These are phyloP conservation scores for Aspergillus awamori DNA, from an alignment of 2,329 filamentous ascomycete genomes.

Conservation along the genomic window DNA sequence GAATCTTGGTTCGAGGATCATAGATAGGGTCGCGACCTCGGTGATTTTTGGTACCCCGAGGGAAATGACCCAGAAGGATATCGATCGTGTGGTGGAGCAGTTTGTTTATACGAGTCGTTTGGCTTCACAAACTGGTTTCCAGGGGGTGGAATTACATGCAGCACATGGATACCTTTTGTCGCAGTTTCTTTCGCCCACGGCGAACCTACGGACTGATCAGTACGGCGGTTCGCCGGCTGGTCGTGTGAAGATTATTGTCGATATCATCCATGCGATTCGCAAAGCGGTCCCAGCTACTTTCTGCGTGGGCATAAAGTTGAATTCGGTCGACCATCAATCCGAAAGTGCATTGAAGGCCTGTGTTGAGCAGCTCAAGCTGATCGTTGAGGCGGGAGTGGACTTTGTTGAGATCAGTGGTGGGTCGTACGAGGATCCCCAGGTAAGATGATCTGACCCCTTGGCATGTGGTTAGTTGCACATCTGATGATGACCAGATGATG, in stretches of 20 bases:
- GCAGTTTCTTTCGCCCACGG: constrained; percentile 26
- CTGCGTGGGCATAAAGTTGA: constrained; percentile 49
- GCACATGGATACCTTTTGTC: constrained; percentile 51
- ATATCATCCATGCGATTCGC: constrained; percentile 43
- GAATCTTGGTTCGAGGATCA: constrained; percentile 1
- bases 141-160: constrained; percentile 47
- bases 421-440: constrained; percentile 53
- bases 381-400: constrained; percentile 52
- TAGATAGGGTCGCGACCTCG: not conserved
- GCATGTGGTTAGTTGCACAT: not conserved
- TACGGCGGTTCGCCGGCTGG: constrained; percentile 47
- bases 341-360: constrained; percentile 42
- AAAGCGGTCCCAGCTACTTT: constrained; percentile 40
- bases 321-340: constrained; percentile 43
- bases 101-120: constrained; percentile 56
- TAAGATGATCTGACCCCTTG: constrained; percentile 18
- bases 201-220: constrained; percentile 44
- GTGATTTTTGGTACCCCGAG: constrained; percentile 51
- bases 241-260: constrained; percentile 43
- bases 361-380: constrained; percentile 60
- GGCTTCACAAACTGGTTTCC: constrained; percentile 33
- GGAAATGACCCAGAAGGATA: constrained; percentile 56
- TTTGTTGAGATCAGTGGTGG: constrained; percentile 69
- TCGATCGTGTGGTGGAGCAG: constrained; percentile 51
- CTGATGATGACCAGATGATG: not conserved